Conservation (phyloP, 768 basidiomycete species). For the Hygrophoropsis aurantiaca region DNA sequence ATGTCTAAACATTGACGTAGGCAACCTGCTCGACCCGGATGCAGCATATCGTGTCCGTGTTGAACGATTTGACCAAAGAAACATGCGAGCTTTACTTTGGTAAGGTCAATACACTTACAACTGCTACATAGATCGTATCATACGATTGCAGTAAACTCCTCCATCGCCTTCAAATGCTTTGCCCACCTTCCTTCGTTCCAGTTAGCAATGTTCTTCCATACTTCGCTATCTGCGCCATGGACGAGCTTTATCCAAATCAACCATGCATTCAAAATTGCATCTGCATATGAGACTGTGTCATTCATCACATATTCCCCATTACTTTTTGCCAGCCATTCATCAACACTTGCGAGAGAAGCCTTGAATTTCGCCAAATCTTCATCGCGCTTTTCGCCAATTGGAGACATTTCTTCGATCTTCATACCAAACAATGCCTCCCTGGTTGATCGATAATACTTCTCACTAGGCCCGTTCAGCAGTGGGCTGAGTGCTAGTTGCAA, state of each 20-base stretch:
- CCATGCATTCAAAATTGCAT: slow-evolving; percentile 19
- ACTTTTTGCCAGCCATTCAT: slow-evolving; percentile 19
- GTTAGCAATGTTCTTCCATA: slow-evolving; percentile 20
- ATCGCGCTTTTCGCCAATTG: slow-evolving; percentile 31
- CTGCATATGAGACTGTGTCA: slow-evolving; percentile 28
- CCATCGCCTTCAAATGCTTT: slow-evolving; percentile 18
- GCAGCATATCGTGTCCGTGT: too few species aligned
- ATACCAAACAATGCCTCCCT: slow-evolving; percentile 31
- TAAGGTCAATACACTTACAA: too few species aligned
- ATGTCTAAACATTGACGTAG: too few species aligned
- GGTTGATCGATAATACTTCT: too few species aligned
- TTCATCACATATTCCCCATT: slow-evolving; percentile 30
- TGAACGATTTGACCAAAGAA: too few species aligned
- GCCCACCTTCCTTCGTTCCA: slow-evolving; percentile 27
- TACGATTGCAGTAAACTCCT: slow-evolving; percentile 2
- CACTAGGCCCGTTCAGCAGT: too few species aligned
- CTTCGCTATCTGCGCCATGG: slow-evolving; percentile 15
- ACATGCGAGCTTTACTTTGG: too few species aligned
- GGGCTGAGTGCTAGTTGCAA: too few species aligned
- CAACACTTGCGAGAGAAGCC: slow-evolving; percentile 8
- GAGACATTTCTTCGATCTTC: slow-evolving; percentile 39
- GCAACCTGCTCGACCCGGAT: too few species aligned
- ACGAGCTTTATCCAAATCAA: slow-evolving; percentile 18
- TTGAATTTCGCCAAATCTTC: slow-evolving; percentile 24
- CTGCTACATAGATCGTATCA: too few species aligned